These are phyloP conservation scores for Chondrus crispus DNA, from an alignment of 23 red algal genomes.

Conservation along the genomic window DNA sequence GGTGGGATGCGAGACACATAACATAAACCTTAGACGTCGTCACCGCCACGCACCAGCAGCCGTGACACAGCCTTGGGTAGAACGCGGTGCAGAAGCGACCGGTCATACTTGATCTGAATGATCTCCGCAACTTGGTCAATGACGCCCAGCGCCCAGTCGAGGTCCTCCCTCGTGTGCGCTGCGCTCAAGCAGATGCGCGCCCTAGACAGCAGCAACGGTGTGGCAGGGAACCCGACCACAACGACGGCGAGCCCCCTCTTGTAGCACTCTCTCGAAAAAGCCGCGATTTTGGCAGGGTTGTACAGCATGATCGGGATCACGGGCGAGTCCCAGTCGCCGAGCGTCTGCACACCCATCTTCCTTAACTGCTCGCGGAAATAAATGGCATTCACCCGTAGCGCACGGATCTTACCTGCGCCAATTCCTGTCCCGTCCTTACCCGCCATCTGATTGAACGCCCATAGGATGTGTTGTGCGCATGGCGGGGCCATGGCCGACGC, in stretches of 20 bases:
- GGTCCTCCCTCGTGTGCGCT: constrained; percentile 89
- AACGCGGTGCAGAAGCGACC: constrained; percentile 20
- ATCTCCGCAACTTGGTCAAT: constrained; percentile 91
- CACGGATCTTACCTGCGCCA: constrained; percentile 70
- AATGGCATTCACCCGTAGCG: constrained; percentile 85
- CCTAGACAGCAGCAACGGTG: constrained; percentile 84
- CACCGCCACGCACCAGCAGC: too few relatives aligned
- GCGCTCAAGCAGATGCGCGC: constrained; percentile 93
- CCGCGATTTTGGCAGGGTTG: constrained; percentile 87
- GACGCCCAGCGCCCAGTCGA: constrained; percentile 86
- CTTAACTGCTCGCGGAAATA: constrained; percentile 82
- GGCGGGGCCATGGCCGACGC: constrained; percentile 88
- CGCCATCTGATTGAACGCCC: constrained; percentile 80
- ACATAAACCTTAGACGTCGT: too few relatives aligned
- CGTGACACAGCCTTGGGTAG: too few relatives aligned
- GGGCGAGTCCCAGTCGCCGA: constrained; percentile 89
- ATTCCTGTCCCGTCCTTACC: constrained; percentile 87
- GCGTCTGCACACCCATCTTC: constrained; percentile 91
- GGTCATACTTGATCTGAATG: constrained; percentile 85
- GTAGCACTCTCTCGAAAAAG: constrained; percentile 95
- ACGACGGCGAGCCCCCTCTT: constrained; percentile 88
- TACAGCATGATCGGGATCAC: constrained; percentile 99
- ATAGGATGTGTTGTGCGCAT: constrained; percentile 90
- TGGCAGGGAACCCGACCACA: constrained; percentile 99
- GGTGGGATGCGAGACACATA: too few relatives aligned